A percentile compares a stretch with the other conserved stretches of the same genome.
Conservation (phyloP, 495 filamentous ascomycete species). For the Annulohypoxylon stygium region DNA sequence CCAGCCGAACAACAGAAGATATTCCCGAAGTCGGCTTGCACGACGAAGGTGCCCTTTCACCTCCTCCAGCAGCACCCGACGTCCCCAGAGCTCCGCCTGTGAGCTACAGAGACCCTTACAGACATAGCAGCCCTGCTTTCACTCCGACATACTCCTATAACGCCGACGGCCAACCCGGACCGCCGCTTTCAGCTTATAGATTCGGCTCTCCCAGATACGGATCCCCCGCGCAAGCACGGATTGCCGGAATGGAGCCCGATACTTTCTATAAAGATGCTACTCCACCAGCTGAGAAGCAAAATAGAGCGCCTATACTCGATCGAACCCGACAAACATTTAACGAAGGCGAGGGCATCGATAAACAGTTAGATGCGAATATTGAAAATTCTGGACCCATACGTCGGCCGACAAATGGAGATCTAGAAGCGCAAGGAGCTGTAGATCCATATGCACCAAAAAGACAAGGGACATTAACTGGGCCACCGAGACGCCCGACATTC, state of each 20-base stretch:
- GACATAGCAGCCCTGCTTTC: conserved; percentile 53
- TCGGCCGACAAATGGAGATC: conserved; percentile 39
- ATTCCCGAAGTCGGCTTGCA: conserved; percentile 41
- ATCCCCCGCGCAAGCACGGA: conserved; percentile 30
- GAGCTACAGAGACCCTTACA: conserved; percentile 68
- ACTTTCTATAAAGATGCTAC: conserved; percentile 55
- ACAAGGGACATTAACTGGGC: conserved; percentile 44
- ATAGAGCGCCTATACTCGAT: conserved; percentile 52
- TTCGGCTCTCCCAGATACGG: conserved; percentile 35
- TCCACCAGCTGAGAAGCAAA: conserved; percentile 48
- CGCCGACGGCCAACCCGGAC: conserved; percentile 45
- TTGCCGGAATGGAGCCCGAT: conserved; percentile 56
- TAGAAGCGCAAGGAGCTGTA: conserved; percentile 23
- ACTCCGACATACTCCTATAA: conserved; percentile 51
- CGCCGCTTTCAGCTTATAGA: conserved; percentile 43
- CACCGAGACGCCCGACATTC: conserved; percentile 63
- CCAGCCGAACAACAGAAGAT: conserved; percentile 50
- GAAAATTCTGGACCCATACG: conserved; percentile 43
- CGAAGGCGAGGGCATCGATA: conserved; percentile 19
- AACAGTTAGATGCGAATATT: conserved; percentile 32
- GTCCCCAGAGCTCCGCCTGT: conserved; percentile 69
- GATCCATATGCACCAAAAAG: conserved; percentile 42
- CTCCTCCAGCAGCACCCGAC: conserved; percentile 68
- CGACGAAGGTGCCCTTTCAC: conserved; percentile 52
- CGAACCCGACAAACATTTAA: conserved; percentile 50